Base-by-base conservation (phyloP, 108 stramenopile species). In the Cyclotella distinguenda region DNA sequence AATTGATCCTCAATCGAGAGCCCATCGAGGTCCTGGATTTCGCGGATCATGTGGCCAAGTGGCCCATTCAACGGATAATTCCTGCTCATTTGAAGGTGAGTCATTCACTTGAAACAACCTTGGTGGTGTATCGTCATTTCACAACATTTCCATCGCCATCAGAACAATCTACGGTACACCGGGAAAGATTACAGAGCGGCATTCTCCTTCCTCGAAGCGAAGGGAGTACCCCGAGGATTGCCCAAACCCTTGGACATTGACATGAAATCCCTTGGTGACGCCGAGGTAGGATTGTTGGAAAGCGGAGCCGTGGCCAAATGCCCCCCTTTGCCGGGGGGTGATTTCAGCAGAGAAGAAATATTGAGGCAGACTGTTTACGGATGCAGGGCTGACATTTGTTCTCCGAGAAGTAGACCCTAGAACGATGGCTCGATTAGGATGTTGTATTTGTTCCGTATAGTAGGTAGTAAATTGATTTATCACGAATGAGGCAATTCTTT, bases 21-120 rank as follows among this genome's bases (percentile, higher is more conserved):
- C 95, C 89, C 1, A 77, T 87, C 25, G 88, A 93, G 52, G 82
- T 84, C 0, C 68, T 93, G 36, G 95, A 94, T 64, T 96, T 94
- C 76, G 81, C 92, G 9, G 87, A 94, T 47, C 60, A 72, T 36
- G 93, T 97, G 15, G 69, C 89, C 8, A 77, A 85, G 43, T 96
- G 93, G 93, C 72, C 70, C 0, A 82, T 96, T 60, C 56, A 78
- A 39, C 74, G 94, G 27, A 94, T 97, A 35, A 92, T 97, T 25
- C 94, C 95, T 6, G 89, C 89, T 2, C 96, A 97, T 67, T 74
- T 93, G 51, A 86, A 87, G 51, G 49, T 64, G 31, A 36, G 42
- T 30, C 18, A 8, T 36, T 19, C 5, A 36, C 39, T 13, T 32
- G 21, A 16, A 12, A 10, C n/a, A n/a, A n/a, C n/a, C n/a, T n/a